Evolutionary conservation across 202 grass and related monocot genomes (phyloP).

Genomic region (Dendrocalamus latiflorus): DNA sequence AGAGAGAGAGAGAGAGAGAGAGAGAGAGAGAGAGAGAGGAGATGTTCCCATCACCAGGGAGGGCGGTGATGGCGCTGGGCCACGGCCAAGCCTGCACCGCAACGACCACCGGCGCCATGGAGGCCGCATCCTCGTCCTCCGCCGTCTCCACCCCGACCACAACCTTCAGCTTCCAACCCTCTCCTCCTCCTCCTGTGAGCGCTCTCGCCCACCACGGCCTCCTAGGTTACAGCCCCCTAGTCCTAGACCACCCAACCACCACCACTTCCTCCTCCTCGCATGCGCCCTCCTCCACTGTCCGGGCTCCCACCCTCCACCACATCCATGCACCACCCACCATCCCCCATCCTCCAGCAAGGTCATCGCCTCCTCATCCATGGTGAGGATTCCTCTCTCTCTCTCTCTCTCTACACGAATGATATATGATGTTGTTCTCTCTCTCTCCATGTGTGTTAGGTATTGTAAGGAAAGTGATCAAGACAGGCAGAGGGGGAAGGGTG

Average conservation of each 20-base stretch:
- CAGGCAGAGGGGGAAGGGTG: constrained; percentile 17
- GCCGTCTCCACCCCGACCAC: not conserved
- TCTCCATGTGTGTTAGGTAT: constrained; percentile 18
- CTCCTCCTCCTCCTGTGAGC: constrained; percentile 1
- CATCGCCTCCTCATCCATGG: constrained; percentile 39
- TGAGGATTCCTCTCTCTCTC: not conserved
- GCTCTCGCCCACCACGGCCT: constrained; percentile 34
- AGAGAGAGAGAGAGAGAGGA: not conserved
- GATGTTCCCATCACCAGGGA: constrained; percentile 72
- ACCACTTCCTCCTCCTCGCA: constrained; percentile 12
- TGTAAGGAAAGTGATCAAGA: constrained; percentile 22
- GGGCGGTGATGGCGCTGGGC: constrained; percentile 40
- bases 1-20: not conserved
- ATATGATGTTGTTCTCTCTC: not conserved
- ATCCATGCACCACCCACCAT: not conserved
- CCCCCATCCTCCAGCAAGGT: constrained; percentile 14
- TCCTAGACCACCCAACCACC: constrained; percentile 38
- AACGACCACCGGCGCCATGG: constrained; percentile 13
- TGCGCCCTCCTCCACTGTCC: constrained; percentile 15
- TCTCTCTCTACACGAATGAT: not conserved
- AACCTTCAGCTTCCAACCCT: constrained; percentile 37
- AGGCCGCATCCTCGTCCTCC: not conserved
- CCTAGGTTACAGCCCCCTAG: constrained; percentile 38
- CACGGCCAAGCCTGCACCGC: constrained; percentile 18
- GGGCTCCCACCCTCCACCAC: constrained; percentile 13